Evolutionary conservation across 148 eudicot species (phyloP).

Genomic region (Nepenthes mirabilis): DNA sequence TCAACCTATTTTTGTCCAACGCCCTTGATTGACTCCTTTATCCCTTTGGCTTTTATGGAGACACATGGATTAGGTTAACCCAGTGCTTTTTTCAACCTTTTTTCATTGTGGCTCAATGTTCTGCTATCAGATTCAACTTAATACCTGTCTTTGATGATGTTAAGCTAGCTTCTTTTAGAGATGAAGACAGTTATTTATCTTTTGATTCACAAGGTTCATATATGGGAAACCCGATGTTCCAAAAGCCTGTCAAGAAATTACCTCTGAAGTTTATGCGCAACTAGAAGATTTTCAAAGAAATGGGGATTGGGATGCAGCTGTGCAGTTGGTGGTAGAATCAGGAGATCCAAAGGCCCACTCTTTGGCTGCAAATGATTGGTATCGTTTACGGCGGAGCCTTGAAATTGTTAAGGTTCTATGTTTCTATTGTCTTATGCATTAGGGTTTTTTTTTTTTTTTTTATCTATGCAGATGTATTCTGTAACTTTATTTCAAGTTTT

Average conservation of each 20-base stretch:
- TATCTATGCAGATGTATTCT: no score
- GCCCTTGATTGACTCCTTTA: not conserved
- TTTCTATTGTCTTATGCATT: not conserved
- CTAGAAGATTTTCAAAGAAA: constrained; percentile 44
- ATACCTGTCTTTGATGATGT: not conserved
- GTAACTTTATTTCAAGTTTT: not conserved
- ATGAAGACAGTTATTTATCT: not conserved
- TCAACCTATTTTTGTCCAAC: not conserved
- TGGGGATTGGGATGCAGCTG: constrained; percentile 85
- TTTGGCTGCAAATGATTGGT: constrained; percentile 82
- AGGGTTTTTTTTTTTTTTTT: no score
- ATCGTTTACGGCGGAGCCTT: constrained; percentile 76
- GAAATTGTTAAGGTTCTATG: constrained; percentile 64
- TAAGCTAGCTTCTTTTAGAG: not conserved
- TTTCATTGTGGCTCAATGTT: not conserved
- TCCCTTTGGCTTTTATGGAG: not conserved
- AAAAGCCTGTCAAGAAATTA: constrained; percentile 59
- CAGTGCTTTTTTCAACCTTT: not conserved
- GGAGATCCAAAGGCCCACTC: constrained; percentile 69
- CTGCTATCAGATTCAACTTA: not conserved
- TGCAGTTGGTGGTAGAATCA: constrained; percentile 58
- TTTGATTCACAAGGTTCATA: constrained; percentile 50
- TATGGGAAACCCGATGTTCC: constrained; percentile 98
- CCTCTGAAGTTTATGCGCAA: constrained; percentile 55
- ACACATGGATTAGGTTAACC: not conserved